Evolutionary conservation across 108 stramenopile species (phyloP).

Genomic region (Cyclostephanos tholiformis): DNA sequence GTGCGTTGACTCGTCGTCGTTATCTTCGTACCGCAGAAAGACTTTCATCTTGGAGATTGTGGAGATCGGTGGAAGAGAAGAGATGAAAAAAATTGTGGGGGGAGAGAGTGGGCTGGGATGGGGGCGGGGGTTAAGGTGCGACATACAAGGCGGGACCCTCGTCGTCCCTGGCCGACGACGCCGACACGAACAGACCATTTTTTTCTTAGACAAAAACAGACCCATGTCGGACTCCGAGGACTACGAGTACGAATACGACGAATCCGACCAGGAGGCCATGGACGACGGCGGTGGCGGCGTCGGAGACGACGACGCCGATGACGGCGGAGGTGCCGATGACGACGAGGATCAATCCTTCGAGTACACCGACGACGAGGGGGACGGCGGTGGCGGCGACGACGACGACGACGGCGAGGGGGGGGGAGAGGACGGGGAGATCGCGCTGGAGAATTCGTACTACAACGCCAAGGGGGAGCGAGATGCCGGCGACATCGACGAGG

Average conservation of each 20-base stretch:
- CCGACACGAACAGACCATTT: too few relatives aligned
- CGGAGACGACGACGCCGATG: constrained; percentile 52
- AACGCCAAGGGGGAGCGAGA: constrained; percentile 86
- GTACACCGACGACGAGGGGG: constrained; percentile 90
- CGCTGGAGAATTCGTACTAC: constrained; percentile 91
- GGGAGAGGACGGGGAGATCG: constrained; percentile 69
- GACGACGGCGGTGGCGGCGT: constrained; percentile 22
- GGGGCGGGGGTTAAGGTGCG: too few relatives aligned
- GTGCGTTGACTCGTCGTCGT: constrained; percentile 65
- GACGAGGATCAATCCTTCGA: constrained; percentile 79
- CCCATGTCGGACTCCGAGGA: constrained; percentile 51
- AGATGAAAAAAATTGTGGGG: too few relatives aligned
- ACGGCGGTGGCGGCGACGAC: constrained; percentile 14
- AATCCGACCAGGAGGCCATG: constrained; percentile 28
- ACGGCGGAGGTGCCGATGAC: constrained; percentile 48
- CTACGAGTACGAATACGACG: constrained; percentile 59
- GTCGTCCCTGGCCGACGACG: too few relatives aligned
- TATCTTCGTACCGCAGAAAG: constrained; percentile 90
- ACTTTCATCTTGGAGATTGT: constrained; percentile 78
- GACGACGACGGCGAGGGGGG: constrained; percentile 48
- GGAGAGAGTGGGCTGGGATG: too few relatives aligned
- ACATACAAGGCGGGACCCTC: too few relatives aligned
- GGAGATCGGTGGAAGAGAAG: too few relatives aligned
- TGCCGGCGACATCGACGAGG: constrained; percentile 58
- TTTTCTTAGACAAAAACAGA: too few relatives aligned